These are phyloP conservation scores for Tricholoma furcatifolium DNA, from an alignment of 768 basidiomycete species.

Conservation along the genomic window DNA sequence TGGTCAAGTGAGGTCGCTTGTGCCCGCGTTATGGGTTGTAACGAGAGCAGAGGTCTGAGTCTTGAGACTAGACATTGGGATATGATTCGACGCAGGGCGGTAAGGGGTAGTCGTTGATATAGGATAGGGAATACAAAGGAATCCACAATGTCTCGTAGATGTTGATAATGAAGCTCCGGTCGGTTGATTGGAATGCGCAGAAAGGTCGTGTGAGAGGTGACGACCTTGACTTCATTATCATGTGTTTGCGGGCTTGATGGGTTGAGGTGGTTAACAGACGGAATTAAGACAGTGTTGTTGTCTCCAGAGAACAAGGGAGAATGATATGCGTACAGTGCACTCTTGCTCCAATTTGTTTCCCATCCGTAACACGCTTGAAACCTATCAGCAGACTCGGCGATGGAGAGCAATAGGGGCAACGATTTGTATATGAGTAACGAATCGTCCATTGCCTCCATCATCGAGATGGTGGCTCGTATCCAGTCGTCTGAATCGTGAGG, in stretches of 20 bases:
- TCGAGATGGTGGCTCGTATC: background rate
- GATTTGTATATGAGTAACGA: background rate
- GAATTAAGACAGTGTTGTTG: background rate
- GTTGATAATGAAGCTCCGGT: too few relatives aligned
- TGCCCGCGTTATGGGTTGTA: background rate
- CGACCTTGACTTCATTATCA: too few relatives aligned
- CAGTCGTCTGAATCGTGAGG: constrained; percentile 1
- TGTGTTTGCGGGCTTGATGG: background rate
- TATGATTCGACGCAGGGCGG: background rate
- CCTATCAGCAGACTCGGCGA: too few relatives aligned
- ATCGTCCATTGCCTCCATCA: background rate
- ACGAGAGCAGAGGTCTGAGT: background rate
- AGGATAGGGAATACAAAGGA: background rate
- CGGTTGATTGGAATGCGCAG: too few relatives aligned
- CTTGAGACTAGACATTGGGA: background rate
- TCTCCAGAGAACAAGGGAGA: background rate
- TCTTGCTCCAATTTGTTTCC: background rate
- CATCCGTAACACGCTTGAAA: background rate
- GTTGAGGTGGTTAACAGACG: background rate
- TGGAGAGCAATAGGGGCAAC: too few relatives aligned
- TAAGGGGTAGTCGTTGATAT: too few relatives aligned
- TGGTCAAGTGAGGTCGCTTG: constrained; percentile 10
- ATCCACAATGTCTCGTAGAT: background rate
- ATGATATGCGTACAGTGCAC: background rate
- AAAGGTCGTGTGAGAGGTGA: background rate